Percentiles rank a stretch among this genome's conserved stretches.
Conservation (phyloP, 106 monocot species). For the Dendrobium huoshanense region DNA sequence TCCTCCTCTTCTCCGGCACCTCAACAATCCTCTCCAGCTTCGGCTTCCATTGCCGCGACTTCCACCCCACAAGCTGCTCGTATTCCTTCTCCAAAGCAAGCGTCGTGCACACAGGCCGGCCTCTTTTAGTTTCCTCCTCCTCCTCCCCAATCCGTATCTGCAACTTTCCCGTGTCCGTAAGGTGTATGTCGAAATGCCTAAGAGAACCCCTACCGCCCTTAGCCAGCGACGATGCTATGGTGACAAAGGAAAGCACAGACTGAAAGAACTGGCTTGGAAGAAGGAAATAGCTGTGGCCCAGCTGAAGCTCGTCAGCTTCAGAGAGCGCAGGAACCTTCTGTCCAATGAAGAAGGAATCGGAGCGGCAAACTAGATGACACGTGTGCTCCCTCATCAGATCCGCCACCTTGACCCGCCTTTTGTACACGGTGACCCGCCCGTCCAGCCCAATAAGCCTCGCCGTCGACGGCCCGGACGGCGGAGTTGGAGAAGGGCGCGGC, state of each 20-base stretch:
- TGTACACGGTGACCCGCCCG: slow-evolving; percentile 43
- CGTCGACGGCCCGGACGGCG: not conserved
- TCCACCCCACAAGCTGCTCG: slow-evolving; percentile 41
- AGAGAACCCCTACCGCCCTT: not conserved
- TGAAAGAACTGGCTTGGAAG: slow-evolving; percentile 74
- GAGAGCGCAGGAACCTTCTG: slow-evolving; percentile 54
- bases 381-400: slow-evolving; percentile 54
- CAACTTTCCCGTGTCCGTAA: slow-evolving; percentile 44
- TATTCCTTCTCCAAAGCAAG: slow-evolving; percentile 73
- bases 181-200: slow-evolving; percentile 48
- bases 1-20: not conserved
- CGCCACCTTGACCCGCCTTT: slow-evolving; percentile 32
- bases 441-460: slow-evolving; percentile 40
- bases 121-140: not conserved
- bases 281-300: slow-evolving; percentile 70
- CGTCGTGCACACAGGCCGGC: slow-evolving; percentile 29
- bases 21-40: slow-evolving; percentile 54
- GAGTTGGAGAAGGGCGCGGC: not conserved
- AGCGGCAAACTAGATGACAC: slow-evolving; percentile 58
- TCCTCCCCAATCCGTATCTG: slow-evolving; percentile 53
- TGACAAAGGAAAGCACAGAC: slow-evolving; percentile 75
- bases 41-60: slow-evolving; percentile 48
- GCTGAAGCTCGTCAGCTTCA: slow-evolving; percentile 38
- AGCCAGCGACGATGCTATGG: slow-evolving; percentile 35
- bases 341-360: slow-evolving; percentile 70